Conservation (phyloP, 2,329 filamentous ascomycete species). For the Corynespora cassiicola region DNA sequence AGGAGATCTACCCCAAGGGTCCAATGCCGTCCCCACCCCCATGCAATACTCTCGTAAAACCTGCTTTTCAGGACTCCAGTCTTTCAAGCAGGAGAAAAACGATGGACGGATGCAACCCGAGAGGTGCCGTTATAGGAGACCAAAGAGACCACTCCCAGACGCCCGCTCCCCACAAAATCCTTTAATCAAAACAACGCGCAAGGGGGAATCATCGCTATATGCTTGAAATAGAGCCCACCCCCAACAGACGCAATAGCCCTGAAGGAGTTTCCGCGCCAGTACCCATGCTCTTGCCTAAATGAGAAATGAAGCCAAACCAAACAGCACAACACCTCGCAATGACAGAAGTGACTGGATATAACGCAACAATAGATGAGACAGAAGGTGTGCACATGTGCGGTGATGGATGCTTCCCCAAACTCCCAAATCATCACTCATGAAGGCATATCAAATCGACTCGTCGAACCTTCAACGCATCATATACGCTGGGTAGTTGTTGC, state of each 20-base stretch:
- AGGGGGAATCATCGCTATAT: constrained; percentile 54
- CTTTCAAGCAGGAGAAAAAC: constrained; percentile 11
- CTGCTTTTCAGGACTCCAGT: constrained; percentile 20
- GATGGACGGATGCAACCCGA: constrained; percentile 19
- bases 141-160: constrained; percentile 26
- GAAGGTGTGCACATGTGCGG: constrained; percentile 34
- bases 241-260: constrained; percentile 40
- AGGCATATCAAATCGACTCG: constrained; percentile 27
- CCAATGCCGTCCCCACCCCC: constrained; percentile 10
- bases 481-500: constrained; percentile 42
- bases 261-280: constrained; percentile 45
- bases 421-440: constrained; percentile 44
- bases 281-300: constrained; percentile 48
- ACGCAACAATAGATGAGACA: constrained; percentile 43
- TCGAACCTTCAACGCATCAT: constrained; percentile 44
- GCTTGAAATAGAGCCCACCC: constrained; percentile 47
- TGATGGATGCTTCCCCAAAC: constrained; percentile 39
- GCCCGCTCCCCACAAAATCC: constrained; percentile 36
- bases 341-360: constrained; percentile 51
- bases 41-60: constrained; percentile 14
- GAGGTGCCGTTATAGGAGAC: constrained; percentile 10
- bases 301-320: constrained; percentile 41
- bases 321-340: constrained; percentile 49
- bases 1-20: constrained; percentile 4
- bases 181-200: constrained; percentile 45